Base-by-base conservation (phyloP, 1,284 basidiomycete genomes). In the Apiotrichum laibachii region DNA sequence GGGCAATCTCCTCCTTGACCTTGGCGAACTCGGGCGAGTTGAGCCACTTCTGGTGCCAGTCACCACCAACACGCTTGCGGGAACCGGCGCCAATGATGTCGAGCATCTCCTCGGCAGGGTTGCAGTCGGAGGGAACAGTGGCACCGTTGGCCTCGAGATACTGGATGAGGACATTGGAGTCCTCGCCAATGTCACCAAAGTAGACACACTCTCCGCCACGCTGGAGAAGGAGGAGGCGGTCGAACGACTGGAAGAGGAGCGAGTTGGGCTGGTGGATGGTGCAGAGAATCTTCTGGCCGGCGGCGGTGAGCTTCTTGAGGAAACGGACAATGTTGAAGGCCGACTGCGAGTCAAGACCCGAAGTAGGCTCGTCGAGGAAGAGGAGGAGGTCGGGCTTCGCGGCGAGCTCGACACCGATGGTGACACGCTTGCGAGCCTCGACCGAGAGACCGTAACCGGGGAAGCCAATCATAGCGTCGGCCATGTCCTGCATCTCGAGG, bases 21-120 rank as follows among this genome's bases (percentile, higher is more conserved):
- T 69, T 50, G 13, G 70, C 70, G 45, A 79, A 76, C 62, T 83
- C 80, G 31, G 78, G 67, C 47, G 74, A 82, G 67, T 77, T 80
- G 40, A 83, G 73, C 88, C 88, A 90, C 42, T 90, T 81, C 64
- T 88, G 84, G 61, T 86, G 85, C 89, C 89, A 92, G 66, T 90
- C 88, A 26, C 84, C 83, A 48, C 85, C 81, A 50, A 88, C 81
- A 12, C 77, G 75, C 61, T 85, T 85, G 45, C 83, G 80, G 39
- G 87, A 82, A 52, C 88, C 89, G 55, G 88, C 87, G 60, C 89
- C 88, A 57, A 89, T 89, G 19, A 86, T 87, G 63, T 81, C 80
- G 51, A 79, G 73, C 76, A 79, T 79, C 65, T 75, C 79, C 62
- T 81, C 80, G 64, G 80, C 78, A 16, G 82, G 82, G 75, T 85